phyloP scores from a whole-genome alignment of 2,329 filamentous ascomycete genomes.

The Cercospora berteroae region DNA sequence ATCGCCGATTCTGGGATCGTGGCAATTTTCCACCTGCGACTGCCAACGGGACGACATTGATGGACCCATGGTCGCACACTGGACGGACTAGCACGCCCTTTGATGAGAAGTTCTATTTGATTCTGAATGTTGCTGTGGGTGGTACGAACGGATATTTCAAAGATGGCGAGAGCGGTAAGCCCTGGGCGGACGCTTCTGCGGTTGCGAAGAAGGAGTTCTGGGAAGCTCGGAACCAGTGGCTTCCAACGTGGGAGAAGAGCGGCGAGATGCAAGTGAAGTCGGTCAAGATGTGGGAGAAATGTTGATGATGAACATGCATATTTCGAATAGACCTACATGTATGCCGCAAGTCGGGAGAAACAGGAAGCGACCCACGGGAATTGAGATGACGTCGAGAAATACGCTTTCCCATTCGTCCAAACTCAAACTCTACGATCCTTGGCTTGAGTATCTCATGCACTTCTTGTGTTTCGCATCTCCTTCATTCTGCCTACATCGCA shows the following conservation, averaged over 20 bases:
- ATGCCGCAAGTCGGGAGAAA: no score
- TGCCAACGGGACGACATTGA: slow-evolving; percentile 39
- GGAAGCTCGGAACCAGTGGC: slow-evolving; percentile 49
- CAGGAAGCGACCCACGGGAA: background rate
- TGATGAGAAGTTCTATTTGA: slow-evolving; percentile 44
- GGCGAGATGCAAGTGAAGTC: slow-evolving; percentile 44
- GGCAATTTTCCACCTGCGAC: slow-evolving; percentile 39
- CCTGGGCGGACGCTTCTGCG: slow-evolving; percentile 69
- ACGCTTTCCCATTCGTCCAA: background rate
- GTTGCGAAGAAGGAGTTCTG: slow-evolving; percentile 76
- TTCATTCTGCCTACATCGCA: background rate
- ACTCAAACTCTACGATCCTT: background rate
- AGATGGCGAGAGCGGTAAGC: slow-evolving; percentile 69
- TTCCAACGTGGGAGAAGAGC: slow-evolving; percentile 39
- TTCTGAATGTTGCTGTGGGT: slow-evolving; percentile 43
- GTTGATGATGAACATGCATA: background rate
- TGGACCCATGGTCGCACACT: slow-evolving; percentile 40
- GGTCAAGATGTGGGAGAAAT: slow-evolving; percentile 50
- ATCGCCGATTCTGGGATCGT: slow-evolving; percentile 41
- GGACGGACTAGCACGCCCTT: slow-evolving; percentile 41
- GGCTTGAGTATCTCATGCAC: background rate
- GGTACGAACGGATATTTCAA: slow-evolving; percentile 68
- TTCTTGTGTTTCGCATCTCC: background rate
- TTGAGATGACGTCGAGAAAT: background rate
- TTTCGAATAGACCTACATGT: background rate